phyloP scores from a whole-genome alignment of 495 filamentous ascomycete species.

The Penicillium coprophilum region DNA sequence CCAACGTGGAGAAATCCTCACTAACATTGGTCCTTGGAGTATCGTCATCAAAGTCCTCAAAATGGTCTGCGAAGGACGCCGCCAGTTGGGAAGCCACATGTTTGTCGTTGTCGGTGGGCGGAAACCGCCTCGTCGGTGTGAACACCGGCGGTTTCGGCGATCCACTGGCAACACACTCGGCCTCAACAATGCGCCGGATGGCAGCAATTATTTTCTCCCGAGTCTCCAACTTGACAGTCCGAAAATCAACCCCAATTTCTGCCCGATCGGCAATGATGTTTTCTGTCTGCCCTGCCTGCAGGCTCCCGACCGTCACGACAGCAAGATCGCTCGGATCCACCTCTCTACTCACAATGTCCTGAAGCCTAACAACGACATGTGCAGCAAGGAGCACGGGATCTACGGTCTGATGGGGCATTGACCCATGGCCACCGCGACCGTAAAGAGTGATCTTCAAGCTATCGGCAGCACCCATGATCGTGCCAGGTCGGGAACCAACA shows the following conservation, averaged over 20 bases:
- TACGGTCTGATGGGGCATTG: conserved; percentile 49
- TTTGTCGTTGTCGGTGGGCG: conserved; percentile 44
- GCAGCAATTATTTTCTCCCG: conserved; percentile 41
- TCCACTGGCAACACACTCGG: conserved; percentile 49
- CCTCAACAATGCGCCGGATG: conserved; percentile 50
- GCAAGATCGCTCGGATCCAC: conserved; percentile 47
- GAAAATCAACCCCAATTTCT: conserved; percentile 48
- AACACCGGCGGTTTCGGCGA: conserved; percentile 46
- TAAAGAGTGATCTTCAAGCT: conserved; percentile 52
- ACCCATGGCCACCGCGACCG: conserved; percentile 54
- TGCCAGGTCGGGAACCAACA: conserved; percentile 38
- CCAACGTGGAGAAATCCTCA: conserved; percentile 50
- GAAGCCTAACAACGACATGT: conserved; percentile 48
- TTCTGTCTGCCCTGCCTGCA: conserved; percentile 53
- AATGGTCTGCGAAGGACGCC: conserved; percentile 36
- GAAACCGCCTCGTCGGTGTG: conserved; percentile 45
- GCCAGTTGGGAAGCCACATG: conserved; percentile 29
- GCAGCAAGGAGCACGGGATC: conserved; percentile 53
- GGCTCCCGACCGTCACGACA: conserved; percentile 52
- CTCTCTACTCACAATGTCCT: conserved; percentile 53
- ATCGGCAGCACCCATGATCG: conserved; percentile 50
- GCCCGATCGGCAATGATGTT: conserved; percentile 54
- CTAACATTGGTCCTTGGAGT: conserved; percentile 39
- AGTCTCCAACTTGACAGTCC: conserved; percentile 41
- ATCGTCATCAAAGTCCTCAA: conserved; percentile 44